These are phyloP conservation scores for Pichia sp. DNA, from an alignment of 1,139 yeast genomes.

Conservation along the genomic window DNA sequence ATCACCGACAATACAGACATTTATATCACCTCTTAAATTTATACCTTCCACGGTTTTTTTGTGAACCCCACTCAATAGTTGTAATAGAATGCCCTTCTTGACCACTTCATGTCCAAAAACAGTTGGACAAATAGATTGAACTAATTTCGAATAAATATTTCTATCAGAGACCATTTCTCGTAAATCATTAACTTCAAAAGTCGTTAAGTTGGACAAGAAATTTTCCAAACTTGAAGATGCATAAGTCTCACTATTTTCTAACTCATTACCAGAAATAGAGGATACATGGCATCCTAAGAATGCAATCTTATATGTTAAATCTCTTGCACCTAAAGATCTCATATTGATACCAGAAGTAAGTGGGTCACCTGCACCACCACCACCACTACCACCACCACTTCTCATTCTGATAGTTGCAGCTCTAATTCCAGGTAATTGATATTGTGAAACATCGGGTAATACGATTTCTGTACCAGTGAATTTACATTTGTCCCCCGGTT, in stretches of 20 bases:
- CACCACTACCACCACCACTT: slow-evolving; percentile 45
- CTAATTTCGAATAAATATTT: slow-evolving; percentile 77
- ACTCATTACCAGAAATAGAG: slow-evolving; percentile 46
- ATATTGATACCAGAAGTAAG: slow-evolving; percentile 76
- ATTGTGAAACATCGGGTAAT: slow-evolving; percentile 88
- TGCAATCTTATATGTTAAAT: slow-evolving; percentile 85
- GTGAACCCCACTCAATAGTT: slow-evolving; percentile 93
- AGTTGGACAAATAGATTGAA: slow-evolving; percentile 90
- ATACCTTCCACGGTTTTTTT: slow-evolving; percentile 92
- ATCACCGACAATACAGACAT: slow-evolving; percentile 95
- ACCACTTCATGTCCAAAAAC: slow-evolving; percentile 95
- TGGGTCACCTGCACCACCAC: slow-evolving; percentile 62
- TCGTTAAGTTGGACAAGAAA: slow-evolving; percentile 69
- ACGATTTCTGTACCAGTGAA: slow-evolving; percentile 96
- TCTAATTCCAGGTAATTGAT: slow-evolving; percentile 95
- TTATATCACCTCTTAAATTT: slow-evolving; percentile 92
- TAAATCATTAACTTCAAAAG: slow-evolving; percentile 77
- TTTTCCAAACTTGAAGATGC: slow-evolving; percentile 56
- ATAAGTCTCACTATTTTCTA: slow-evolving; percentile 31
- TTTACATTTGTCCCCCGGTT: slow-evolving; percentile 94
- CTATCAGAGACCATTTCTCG: slow-evolving; percentile 89
- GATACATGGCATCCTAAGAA: slow-evolving; percentile 86
- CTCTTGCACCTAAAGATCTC: slow-evolving; percentile 85
- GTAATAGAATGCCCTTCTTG: slow-evolving; percentile 85
- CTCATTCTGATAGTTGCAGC: slow-evolving; percentile 62